phyloP scores from a whole-genome alignment of 148 eudicot genomes.

The Diospyros lotus region DNA sequence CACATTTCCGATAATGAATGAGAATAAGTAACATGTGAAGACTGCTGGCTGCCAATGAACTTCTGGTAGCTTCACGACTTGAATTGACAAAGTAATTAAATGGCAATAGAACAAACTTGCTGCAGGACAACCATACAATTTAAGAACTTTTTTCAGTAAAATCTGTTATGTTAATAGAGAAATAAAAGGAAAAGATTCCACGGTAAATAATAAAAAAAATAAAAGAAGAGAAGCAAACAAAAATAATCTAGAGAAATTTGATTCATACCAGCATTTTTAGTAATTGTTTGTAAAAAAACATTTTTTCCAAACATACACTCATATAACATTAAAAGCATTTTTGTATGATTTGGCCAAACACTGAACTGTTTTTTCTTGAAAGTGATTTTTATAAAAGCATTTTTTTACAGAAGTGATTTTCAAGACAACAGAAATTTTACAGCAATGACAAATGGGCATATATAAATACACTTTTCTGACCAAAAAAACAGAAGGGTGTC shows the following conservation, averaged over 20 bases:
- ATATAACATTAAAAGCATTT: no score
- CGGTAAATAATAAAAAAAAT: not conserved
- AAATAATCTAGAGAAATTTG: not conserved
- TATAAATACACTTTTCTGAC: no score
- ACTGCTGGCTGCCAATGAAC: conserved; percentile 65
- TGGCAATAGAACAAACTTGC: conserved; percentile 77
- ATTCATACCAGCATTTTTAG: no score
- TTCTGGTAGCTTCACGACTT: conserved; percentile 51
- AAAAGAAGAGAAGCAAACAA: not conserved
- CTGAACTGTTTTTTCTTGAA: no score
- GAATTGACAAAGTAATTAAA: conserved; percentile 63
- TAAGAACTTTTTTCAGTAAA: conserved; percentile 43
- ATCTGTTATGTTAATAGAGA: not conserved
- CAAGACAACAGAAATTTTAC: no score
- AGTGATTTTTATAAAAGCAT: no score
- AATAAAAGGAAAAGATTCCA: not conserved
- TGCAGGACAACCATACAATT: conserved; percentile 41
- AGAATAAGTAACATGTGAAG: conserved; percentile 79
- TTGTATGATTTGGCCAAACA: no score
- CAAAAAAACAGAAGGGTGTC: no score
- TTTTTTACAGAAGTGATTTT: no score
- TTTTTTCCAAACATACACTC: no score
- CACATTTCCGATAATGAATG: conserved; percentile 63
- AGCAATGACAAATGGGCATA: no score
- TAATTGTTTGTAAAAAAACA: no score